These are phyloP conservation scores for Pezicula carpinea DNA, from an alignment of 2,329 filamentous ascomycete species.

Conservation along the genomic window DNA sequence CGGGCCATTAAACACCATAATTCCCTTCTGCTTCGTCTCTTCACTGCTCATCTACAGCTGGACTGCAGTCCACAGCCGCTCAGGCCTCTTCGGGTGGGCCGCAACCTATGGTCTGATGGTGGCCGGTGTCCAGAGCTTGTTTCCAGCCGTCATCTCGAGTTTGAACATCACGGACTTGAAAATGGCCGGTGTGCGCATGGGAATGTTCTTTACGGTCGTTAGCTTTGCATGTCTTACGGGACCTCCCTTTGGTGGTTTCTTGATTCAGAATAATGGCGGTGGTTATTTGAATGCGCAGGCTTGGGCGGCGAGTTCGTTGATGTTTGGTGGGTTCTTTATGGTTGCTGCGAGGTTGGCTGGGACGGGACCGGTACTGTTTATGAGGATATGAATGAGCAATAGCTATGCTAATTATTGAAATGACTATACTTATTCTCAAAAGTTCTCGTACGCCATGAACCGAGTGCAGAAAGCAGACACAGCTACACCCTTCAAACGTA, in stretches of 20 bases:
- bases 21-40: constrained; percentile 28
- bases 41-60: constrained; percentile 35
- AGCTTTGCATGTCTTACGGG: constrained; percentile 45
- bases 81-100: constrained; percentile 41
- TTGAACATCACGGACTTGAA: constrained; percentile 42
- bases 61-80: constrained; percentile 36
- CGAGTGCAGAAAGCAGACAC: too few relatives aligned
- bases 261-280: constrained; percentile 38
- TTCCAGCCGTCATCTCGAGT: constrained; percentile 42
- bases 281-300: constrained; percentile 41
- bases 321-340: background rate
- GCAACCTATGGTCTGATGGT: constrained; percentile 42
- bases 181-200: constrained; percentile 45
- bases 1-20: constrained; percentile 47
- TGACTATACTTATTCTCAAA: too few relatives aligned
- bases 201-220: constrained; percentile 47
- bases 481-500: too few relatives aligned
- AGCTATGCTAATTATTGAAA: too few relatives aligned
- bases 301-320: constrained; percentile 1
- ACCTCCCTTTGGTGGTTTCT: constrained; percentile 44
- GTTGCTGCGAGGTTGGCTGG: background rate
- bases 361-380: constrained; percentile 9
- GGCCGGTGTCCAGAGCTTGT: constrained; percentile 43
- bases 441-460: too few relatives aligned
- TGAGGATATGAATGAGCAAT: constrained; percentile 4